A percentile compares a stretch with the other conserved stretches of the same genome.
Conservation (phyloP, 108 stramenopile species). For the Cylindrotheca fusiformis region DNA sequence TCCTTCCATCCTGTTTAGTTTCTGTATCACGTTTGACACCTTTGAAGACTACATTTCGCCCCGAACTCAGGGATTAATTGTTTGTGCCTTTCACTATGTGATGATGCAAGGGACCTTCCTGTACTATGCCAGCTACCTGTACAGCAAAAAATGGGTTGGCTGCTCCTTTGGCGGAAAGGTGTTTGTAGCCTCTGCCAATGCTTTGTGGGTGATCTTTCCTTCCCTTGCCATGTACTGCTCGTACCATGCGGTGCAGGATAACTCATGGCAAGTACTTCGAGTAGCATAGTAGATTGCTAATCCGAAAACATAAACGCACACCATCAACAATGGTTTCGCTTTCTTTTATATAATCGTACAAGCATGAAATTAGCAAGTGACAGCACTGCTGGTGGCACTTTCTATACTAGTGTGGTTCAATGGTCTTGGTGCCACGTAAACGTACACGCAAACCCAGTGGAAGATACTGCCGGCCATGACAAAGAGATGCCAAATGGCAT, state of each 20-base stretch:
- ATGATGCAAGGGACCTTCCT: not conserved
- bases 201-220: not conserved
- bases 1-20: not conserved
- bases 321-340: too few species aligned
- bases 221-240: not conserved
- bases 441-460: constrained; percentile 72
- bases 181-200: not conserved
- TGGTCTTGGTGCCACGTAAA: constrained; percentile 44
- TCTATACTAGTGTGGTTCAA: too few species aligned
- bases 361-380: too few species aligned
- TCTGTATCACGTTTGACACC: not conserved
- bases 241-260: not conserved
- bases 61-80: not conserved
- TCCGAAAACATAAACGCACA: too few species aligned
- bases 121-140: not conserved
- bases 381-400: too few species aligned
- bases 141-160: not conserved
- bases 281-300: too few species aligned
- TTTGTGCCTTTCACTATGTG: not conserved
- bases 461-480: constrained; percentile 73
- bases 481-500: constrained; percentile 84
- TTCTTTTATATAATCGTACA: too few species aligned
- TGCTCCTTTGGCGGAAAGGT: not conserved
- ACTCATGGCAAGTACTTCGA: not conserved
- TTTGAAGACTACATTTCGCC: not conserved